Conservation (phyloP, 2,329 filamentous ascomycete genomes). For the Ophiocordyceps australis region DNA sequence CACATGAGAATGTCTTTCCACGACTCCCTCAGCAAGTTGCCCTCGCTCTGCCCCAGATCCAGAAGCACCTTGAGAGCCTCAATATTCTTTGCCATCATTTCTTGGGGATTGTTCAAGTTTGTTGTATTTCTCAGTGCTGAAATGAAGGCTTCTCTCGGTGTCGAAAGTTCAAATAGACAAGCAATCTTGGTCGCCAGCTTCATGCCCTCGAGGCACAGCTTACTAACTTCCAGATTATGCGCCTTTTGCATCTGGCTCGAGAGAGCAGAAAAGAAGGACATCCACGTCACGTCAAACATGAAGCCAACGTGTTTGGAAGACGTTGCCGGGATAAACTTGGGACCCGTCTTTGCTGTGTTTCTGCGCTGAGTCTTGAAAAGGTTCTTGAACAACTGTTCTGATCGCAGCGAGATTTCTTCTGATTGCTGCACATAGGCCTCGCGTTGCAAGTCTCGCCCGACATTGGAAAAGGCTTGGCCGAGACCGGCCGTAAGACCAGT, state of each 20-base stretch:
- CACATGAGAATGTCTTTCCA: constrained; percentile 95
- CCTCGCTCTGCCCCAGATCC: constrained; percentile 83
- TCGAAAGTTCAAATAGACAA: constrained; percentile 82
- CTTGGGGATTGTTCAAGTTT: constrained; percentile 85
- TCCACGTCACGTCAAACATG: constrained; percentile 99
- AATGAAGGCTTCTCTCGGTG: constrained; percentile 88
- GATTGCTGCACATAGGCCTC: constrained; percentile 92
- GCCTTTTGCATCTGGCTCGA: constrained; percentile 88
- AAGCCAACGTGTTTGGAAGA: constrained; percentile 90
- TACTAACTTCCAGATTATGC: constrained; percentile 82
- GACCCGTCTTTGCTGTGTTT: constrained; percentile 49
- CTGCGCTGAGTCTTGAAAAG: constrained; percentile 77
- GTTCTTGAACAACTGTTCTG: constrained; percentile 79
- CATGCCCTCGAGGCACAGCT: constrained; percentile 85
- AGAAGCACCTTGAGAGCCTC: constrained; percentile 84
- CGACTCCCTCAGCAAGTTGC: constrained; percentile 72
- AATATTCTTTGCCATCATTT: constrained; percentile 91
- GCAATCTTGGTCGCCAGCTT: constrained; percentile 86
- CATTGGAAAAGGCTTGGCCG: constrained; percentile 77
- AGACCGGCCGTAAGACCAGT: constrained; percentile 64
- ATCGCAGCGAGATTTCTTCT: constrained; percentile 65
- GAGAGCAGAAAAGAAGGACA: constrained; percentile 92
- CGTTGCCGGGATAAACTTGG: constrained; percentile 78
- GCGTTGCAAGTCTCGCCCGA: constrained; percentile 76
- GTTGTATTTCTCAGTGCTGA: constrained; percentile 85